Percentiles rank a stretch among this genome's conserved stretches.
These are phyloP conservation scores for Sideroxylon spinosum DNA, from an alignment of 179 eudicot genomes.

Conservation along the genomic window DNA sequence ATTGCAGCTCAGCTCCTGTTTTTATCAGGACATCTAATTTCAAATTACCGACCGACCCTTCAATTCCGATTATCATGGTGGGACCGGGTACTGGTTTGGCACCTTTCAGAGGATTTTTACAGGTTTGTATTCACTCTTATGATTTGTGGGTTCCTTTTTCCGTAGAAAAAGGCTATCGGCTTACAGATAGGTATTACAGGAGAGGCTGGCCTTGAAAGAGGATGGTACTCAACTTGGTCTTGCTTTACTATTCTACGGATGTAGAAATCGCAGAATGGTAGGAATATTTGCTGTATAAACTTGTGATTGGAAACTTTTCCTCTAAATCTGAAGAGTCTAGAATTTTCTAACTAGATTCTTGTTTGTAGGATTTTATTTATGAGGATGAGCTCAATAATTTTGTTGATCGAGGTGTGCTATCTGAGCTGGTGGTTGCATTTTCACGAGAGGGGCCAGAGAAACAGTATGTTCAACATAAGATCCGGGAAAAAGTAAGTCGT, in stretches of 20 bases:
- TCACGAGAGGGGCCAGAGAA: conserved; percentile 75
- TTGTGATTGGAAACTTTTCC: background rate
- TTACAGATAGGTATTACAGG: conserved; percentile 36
- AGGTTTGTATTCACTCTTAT: conserved; percentile 37
- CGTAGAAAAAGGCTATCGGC: background rate
- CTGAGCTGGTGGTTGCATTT: conserved; percentile 70
- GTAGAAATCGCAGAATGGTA: conserved; percentile 73
- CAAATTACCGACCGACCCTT: conserved; percentile 58
- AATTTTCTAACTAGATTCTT: conserved; percentile 10
- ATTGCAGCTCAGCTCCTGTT: conserved; percentile 79
- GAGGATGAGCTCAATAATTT: conserved; percentile 62
- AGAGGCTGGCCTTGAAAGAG: conserved; percentile 69
- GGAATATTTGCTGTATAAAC: background rate
- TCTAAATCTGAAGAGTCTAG: conserved; percentile 1
- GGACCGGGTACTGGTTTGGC: conserved; percentile 93
- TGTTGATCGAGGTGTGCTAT: conserved; percentile 53
- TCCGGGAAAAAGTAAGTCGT: conserved; percentile 57
- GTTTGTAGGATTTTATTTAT: conserved; percentile 66
- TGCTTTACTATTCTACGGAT: conserved; percentile 65
- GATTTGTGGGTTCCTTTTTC: conserved; percentile 7
- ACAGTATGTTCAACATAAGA: conserved; percentile 82
- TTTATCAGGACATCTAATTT: conserved; percentile 79
- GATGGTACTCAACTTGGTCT: conserved; percentile 65
- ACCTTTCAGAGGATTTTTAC: conserved; percentile 87
- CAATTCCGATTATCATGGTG: conserved; percentile 69